phyloP scores from a whole-genome alignment of 2,329 filamentous ascomycete genomes.

The Trichoderma asperellum region DNA sequence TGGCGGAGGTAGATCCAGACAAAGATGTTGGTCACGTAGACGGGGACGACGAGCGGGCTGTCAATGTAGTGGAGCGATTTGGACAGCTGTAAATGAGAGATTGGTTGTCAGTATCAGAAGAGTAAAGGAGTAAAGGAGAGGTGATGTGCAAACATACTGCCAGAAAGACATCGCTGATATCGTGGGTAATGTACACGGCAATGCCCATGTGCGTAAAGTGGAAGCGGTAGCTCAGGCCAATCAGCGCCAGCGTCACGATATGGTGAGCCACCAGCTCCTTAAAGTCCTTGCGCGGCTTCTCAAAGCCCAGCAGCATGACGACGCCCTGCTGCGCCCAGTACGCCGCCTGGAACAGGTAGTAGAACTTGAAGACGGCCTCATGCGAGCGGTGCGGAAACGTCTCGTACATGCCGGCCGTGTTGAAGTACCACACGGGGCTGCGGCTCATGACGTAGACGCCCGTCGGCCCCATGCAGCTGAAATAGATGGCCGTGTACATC shows the following conservation, averaged over 20 bases:
- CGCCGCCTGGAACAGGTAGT: conserved; percentile 87
- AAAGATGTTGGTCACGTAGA: conserved; percentile 78
- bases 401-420: conserved; percentile 86
- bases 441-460: conserved; percentile 87
- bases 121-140: no score
- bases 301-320: conserved; percentile 79
- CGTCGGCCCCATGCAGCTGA: conserved; percentile 75
- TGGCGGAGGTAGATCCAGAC: conserved; percentile 90
- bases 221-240: conserved; percentile 85
- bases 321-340: conserved; percentile 95
- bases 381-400: conserved; percentile 81
- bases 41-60: conserved; percentile 72
- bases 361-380: conserved; percentile 82
- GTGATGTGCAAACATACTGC: conserved; percentile 53
- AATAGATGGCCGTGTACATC: conserved; percentile 89
- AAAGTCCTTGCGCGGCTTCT: conserved; percentile 92
- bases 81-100: conserved; percentile 51
- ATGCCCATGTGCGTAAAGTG: conserved; percentile 95
- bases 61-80: conserved; percentile 91
- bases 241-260: conserved; percentile 81
- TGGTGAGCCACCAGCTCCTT: conserved; percentile 90
- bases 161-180: conserved; percentile 92
- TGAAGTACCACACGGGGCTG: conserved; percentile 92
- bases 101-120: not conserved
- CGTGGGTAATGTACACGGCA: conserved; percentile 91